These are phyloP conservation scores for Chlorella sp. DNA, from an alignment of 139 green algal species.

Conservation along the genomic window DNA sequence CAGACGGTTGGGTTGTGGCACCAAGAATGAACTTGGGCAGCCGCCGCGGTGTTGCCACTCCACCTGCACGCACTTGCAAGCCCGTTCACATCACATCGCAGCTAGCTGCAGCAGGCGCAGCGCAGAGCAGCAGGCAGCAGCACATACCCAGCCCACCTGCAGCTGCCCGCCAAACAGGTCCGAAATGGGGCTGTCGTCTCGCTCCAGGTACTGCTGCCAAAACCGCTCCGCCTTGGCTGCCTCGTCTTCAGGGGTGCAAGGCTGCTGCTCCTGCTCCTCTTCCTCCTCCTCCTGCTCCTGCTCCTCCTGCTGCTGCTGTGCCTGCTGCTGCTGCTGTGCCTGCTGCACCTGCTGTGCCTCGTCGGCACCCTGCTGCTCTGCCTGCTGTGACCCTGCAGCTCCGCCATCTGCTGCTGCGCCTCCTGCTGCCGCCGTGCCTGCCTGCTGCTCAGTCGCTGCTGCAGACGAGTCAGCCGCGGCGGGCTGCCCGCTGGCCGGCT, in stretches of 20 bases:
- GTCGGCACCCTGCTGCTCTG: background rate
- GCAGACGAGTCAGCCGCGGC: too few species aligned
- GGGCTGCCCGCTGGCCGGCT: background rate
- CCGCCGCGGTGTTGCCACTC: too few species aligned
- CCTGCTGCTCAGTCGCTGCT: background rate
- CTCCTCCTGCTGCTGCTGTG: background rate
- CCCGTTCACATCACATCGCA: too few species aligned
- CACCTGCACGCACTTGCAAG: too few species aligned
- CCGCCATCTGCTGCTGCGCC: background rate
- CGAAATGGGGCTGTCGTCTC: conserved; percentile 44
- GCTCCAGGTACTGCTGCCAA: conserved; percentile 45
- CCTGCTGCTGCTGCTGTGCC: background rate
- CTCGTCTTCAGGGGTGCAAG: conserved; percentile 38
- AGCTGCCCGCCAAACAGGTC: conserved; percentile 66
- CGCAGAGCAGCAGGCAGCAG: background rate
- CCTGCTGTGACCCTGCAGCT: background rate
- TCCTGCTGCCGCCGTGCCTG: background rate
- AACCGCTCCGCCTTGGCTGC: conserved; percentile 53
- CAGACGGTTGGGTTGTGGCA: too few species aligned
- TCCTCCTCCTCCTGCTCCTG: background rate
- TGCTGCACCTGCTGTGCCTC: background rate
- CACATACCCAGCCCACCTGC: conserved; percentile 23
- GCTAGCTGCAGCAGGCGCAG: background rate
- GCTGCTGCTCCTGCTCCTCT: conserved; percentile 2
- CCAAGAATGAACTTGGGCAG: too few species aligned